Evolutionary conservation across 1,284 basidiomycete species (phyloP), one percentile per base, ranked within the genome.

Genomic region (Lentinus polychrous): DNA sequence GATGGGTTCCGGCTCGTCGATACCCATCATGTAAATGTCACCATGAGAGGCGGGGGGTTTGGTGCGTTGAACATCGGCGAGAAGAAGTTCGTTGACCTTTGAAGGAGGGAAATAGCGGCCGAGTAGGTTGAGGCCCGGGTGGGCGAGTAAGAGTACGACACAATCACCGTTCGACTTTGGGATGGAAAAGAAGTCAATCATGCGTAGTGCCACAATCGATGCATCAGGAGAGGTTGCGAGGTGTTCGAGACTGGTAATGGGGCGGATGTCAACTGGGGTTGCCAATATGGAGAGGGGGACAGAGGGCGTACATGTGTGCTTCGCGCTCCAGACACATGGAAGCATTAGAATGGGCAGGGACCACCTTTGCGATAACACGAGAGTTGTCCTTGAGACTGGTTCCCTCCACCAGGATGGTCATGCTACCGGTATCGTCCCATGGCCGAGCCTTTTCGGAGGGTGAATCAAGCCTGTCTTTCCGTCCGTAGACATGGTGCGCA

Each of bases 401-500:
- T 23, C 83, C 83, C 60, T 83, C 81, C 0, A 80, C 78, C 39
- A 86, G 65, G 36, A 76, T 63, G 1, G 83, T 85, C 71, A 81
- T 75, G 54, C 80, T 80, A 45, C 83, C 83, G 0, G 82, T 84
- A 59, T 86, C 83, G 49, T 79, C 73, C 83, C 83, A 86, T 67
- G 67, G 72, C 34, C 66, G 58, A 17, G 79, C 80, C 82, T 83
- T 47, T 4, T 22, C 7, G 23, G 43, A n/a, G 31, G n/a, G 15
- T 48, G 45, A 42, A 15, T 8, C 18, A 15, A 27, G 38, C 33
- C 32, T 18, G 43, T 20, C 12, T 17, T 8, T 31, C 12, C 17
- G 31, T 35, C 14, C 33, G 36, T 12, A 18, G 14, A 18, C n/a
- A 22, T 10, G 17, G 5, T 1, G 52, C 66, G 14, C 38, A 79